Percentiles rank a stretch among this genome's conserved stretches.
Conservation (phyloP, 495 filamentous ascomycete genomes). For the Penicillium angulare region DNA sequence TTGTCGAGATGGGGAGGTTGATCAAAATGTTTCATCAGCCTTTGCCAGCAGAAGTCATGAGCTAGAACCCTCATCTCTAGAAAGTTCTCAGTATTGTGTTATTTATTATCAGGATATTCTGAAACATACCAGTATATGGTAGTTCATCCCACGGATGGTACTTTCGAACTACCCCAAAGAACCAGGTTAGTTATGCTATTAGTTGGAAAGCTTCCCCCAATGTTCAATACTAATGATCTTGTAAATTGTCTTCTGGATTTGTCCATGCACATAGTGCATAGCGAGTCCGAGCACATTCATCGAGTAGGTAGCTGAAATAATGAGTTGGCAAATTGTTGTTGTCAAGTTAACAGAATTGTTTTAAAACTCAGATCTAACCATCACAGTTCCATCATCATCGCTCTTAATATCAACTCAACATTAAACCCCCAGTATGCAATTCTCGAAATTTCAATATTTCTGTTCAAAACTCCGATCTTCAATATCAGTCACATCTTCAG, state of each 20-base stretch:
- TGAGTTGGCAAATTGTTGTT: no score
- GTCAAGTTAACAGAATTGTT: no score
- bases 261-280: neutral
- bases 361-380: no score
- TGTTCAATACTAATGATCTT: neutral
- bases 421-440: no score
- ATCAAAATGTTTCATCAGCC: neutral
- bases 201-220: neutral
- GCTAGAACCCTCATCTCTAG: neutral
- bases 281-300: no score
- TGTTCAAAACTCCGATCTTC: no score
- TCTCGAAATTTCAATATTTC: no score
- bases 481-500: no score
- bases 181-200: neutral
- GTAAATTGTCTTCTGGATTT: neutral
- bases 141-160: neutral
- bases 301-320: no score
- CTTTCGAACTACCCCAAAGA: neutral
- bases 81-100: neutral
- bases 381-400: no score
- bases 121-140: neutral
- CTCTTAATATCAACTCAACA: no score
- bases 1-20: neutral
- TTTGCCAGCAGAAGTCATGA: neutral
- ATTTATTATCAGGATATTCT: neutral